phyloP scores from a whole-genome alignment of 163 green algal species.

The Scenedesmus sp. region DNA sequence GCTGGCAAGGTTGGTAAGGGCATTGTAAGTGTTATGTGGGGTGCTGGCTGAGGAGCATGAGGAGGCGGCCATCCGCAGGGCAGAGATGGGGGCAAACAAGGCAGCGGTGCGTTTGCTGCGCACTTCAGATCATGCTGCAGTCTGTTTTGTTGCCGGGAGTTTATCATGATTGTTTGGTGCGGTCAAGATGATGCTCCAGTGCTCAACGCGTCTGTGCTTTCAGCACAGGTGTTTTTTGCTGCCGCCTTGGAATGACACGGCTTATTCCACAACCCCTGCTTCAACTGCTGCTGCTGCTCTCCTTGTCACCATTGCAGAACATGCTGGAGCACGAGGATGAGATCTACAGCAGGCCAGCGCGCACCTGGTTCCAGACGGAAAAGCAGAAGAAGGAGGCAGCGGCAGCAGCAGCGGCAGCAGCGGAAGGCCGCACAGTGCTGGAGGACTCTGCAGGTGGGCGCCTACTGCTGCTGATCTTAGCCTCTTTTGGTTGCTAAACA shows the following conservation, averaged over 20 bases:
- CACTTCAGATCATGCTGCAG: no score
- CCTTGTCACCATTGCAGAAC: slow-evolving; percentile 72
- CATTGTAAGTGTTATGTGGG: background rate
- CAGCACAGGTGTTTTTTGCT: background rate
- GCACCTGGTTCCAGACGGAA: slow-evolving; percentile 97
- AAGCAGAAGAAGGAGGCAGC: slow-evolving; percentile 80
- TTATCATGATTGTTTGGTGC: no score
- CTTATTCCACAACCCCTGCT: background rate
- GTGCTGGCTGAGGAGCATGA: no score
- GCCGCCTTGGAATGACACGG: background rate
- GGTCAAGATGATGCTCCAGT: background rate
- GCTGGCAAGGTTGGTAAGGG: background rate
- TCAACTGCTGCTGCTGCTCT: background rate
- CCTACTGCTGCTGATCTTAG: no score
- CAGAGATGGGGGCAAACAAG: background rate
- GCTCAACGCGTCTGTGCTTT: background rate
- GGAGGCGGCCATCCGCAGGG: background rate
- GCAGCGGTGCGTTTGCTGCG: no score
- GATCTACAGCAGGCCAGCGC: slow-evolving; percentile 85
- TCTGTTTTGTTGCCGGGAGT: no score
- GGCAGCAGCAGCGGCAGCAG: slow-evolving; percentile 38
- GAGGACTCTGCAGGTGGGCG: slow-evolving; percentile 26
- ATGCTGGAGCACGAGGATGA: slow-evolving; percentile 95
- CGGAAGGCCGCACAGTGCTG: slow-evolving; percentile 33
- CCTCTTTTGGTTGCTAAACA: no score